Percentiles rank a stretch among this genome's conserved stretches.
Conservation (phyloP, 139 green algal species). For the Raphidocelis subcapitata region DNA sequence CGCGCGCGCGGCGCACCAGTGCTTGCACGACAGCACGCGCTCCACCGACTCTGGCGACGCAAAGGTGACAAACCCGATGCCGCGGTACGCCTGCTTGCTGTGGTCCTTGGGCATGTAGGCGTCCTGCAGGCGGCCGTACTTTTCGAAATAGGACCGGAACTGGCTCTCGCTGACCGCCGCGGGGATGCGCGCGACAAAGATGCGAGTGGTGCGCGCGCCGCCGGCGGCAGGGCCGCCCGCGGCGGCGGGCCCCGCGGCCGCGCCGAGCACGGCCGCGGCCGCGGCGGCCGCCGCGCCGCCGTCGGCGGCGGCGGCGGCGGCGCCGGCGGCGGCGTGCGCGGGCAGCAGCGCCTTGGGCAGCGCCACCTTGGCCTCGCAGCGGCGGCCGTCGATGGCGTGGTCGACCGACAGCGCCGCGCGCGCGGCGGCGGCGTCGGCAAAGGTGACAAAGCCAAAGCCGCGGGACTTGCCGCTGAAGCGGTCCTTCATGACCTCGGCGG, state of each 20-base stretch:
- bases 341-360: slow-evolving; percentile 61
- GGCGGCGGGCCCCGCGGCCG: no score
- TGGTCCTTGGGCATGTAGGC: slow-evolving; percentile 90
- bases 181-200: slow-evolving; percentile 90
- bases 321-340: no score
- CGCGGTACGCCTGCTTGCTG: slow-evolving; percentile 72
- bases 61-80: slow-evolving; percentile 91
- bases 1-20: slow-evolving; percentile 55
- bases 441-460: slow-evolving; percentile 74
- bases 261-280: no score
- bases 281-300: no score
- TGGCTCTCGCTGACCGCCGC: slow-evolving; percentile 68
- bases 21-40: slow-evolving; percentile 63
- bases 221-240: slow-evolving; percentile 2
- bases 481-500: slow-evolving; percentile 80
- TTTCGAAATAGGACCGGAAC: slow-evolving; percentile 86
- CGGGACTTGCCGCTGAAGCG: slow-evolving; percentile 40
- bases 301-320: no score
- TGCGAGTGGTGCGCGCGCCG: slow-evolving; percentile 61
- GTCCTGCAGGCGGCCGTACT: slow-evolving; percentile 79
- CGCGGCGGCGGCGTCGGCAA: slow-evolving; percentile 42
- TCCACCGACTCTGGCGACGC: slow-evolving; percentile 69
- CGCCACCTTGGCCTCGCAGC: slow-evolving; percentile 78
- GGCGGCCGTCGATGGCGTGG: slow-evolving; percentile 71
- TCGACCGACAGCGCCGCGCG: slow-evolving; percentile 41